Conservation (phyloP, 73 alveolate species). For the Diophrys sp. region DNA sequence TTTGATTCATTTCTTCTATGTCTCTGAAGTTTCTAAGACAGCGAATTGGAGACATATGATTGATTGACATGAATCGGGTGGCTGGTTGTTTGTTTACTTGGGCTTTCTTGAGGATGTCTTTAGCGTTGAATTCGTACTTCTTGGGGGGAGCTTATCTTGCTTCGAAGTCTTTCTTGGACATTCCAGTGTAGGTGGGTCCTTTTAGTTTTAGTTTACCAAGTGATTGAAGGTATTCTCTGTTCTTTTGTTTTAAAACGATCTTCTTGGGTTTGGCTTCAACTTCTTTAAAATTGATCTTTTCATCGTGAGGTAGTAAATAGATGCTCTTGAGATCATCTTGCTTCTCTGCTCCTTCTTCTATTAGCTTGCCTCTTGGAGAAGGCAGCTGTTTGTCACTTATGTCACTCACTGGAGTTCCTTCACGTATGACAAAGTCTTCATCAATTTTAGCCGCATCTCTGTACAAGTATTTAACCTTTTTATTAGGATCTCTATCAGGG, state of each 20-base stretch:
- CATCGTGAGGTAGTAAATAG: background rate
- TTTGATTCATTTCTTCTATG: background rate
- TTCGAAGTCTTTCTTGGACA: background rate
- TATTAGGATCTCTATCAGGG: too few species aligned
- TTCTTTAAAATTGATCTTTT: background rate
- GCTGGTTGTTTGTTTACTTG: too few species aligned
- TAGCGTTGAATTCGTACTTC: background rate
- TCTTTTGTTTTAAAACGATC: background rate
- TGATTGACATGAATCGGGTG: too few species aligned
- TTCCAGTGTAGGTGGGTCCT: background rate
- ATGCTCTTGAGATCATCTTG: background rate
- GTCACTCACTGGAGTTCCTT: constrained; percentile 46
- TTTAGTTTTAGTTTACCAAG: background rate
- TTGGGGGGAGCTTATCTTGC: too few species aligned
- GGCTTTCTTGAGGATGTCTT: background rate
- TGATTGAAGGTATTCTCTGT: background rate
- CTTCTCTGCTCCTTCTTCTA: background rate
- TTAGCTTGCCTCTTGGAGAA: constrained; percentile 40
- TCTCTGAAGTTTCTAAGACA: background rate
- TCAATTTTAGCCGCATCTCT: constrained; percentile 1
- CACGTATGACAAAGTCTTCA: constrained; percentile 10
- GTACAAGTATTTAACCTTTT: constrained; percentile 6
- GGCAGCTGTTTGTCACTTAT: constrained; percentile 53
- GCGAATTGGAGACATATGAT: background rate
- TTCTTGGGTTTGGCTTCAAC: background rate